Percentiles rank a stretch among this genome's conserved stretches.
Conservation (phyloP, 768 basidiomycete species). For the Boletus bicolor region DNA sequence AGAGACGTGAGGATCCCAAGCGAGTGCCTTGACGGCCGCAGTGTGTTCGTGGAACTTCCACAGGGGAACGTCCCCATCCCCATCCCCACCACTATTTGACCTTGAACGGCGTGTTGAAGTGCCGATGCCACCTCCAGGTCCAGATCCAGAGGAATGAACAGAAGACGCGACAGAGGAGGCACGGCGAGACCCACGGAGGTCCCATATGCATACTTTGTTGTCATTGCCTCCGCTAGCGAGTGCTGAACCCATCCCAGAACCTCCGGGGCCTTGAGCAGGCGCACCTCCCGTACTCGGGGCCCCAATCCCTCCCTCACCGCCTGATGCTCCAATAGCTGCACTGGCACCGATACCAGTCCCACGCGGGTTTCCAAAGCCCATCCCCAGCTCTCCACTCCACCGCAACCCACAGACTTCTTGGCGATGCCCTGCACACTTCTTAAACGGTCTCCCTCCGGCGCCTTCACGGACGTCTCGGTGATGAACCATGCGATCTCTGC, state of each 20-base stretch:
- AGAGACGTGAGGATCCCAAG: constrained; percentile 94
- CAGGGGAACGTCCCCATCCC: constrained; percentile 59
- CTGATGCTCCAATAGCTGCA: constrained; percentile 10
- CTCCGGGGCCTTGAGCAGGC: constrained; percentile 27
- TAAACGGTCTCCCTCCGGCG: constrained; percentile 58
- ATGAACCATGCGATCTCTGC: constrained; percentile 84
- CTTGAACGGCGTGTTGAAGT: constrained; percentile 22
- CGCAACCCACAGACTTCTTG: constrained; percentile 97
- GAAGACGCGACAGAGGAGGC: constrained; percentile 28
- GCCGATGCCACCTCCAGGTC: constrained; percentile 27
- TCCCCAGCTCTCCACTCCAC: constrained; percentile 58
- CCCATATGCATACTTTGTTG: constrained; percentile 99
- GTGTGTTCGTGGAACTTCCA: constrained; percentile 97
- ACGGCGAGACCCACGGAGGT: constrained; percentile 64
- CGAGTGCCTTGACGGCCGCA: constrained; percentile 96
- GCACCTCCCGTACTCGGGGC: constrained; percentile 21
- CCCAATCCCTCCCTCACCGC: constrained; percentile 29
- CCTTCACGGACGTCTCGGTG: constrained; percentile 87
- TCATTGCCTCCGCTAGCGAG: constrained; percentile 97
- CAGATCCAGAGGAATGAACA: constrained; percentile 26
- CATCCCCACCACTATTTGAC: constrained; percentile 28
- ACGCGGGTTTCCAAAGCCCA: constrained; percentile 25
- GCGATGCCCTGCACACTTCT: constrained; percentile 67
- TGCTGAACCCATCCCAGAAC: constrained; percentile 42
- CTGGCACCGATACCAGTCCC: constrained; percentile 10